Evolutionary conservation across 495 filamentous ascomycete genomes (phyloP).

Genomic region (Annulohypoxylon moriforme): DNA sequence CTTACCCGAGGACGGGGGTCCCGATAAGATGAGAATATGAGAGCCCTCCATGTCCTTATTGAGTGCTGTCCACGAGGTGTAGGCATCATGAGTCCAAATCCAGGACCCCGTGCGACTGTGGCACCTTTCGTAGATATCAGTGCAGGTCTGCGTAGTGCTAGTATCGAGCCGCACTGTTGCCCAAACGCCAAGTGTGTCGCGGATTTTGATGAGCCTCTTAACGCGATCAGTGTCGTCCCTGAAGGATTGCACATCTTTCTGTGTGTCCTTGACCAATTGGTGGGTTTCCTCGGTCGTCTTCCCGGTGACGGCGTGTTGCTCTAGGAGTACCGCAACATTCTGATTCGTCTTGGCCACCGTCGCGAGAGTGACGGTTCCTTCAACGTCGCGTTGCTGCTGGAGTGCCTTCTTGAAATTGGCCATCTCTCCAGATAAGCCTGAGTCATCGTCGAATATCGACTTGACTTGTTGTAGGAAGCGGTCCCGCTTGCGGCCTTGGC

Average conservation of each 20-base stretch:
- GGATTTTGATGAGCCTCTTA: slow-evolving; percentile 7
- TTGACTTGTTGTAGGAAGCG: slow-evolving; percentile 7
- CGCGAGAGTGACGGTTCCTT: slow-evolving; percentile 8
- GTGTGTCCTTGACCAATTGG: neutral
- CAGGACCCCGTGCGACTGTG: neutral
- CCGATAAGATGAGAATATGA: slow-evolving; percentile 3
- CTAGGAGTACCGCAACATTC: neutral
- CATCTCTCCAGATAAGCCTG: neutral
- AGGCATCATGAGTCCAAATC: slow-evolving; percentile 7
- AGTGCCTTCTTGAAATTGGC: neutral
- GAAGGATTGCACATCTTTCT: neutral
- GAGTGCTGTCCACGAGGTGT: slow-evolving; percentile 2
- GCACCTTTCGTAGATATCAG: slow-evolving; percentile 1
- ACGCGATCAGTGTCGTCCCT: neutral
- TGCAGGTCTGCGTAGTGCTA: slow-evolving; percentile 4
- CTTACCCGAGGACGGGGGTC: slow-evolving; percentile 10
- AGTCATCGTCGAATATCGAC: slow-evolving; percentile 10
- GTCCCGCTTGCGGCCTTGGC: slow-evolving; percentile 10
- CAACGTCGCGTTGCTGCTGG: slow-evolving; percentile 9
- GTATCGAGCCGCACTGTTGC: slow-evolving; percentile 8
- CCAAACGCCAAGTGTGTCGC: neutral
- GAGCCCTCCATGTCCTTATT: slow-evolving; percentile 6
- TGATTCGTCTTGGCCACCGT: neutral
- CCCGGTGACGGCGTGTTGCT: neutral
- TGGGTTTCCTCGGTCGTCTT: slow-evolving; percentile 11